These are phyloP conservation scores for Trypanosoma boissoni DNA, from an alignment of 208 protist genomes.

Conservation along the genomic window DNA sequence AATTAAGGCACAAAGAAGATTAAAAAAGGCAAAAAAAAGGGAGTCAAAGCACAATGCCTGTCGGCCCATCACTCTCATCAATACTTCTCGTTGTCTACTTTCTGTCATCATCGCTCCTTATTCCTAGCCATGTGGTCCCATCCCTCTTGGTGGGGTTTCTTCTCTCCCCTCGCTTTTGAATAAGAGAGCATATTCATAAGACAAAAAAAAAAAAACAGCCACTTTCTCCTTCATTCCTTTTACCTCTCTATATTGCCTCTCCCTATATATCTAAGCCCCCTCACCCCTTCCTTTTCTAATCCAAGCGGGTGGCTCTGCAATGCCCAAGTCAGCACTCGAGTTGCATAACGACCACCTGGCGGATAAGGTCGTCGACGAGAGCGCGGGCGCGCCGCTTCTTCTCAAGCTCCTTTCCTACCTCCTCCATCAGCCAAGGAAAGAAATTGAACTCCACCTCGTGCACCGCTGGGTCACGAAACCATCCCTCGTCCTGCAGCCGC, in stretches of 20 bases:
- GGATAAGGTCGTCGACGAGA: conserved; percentile 86
- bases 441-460: conserved; percentile 94
- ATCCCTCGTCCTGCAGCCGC: conserved; percentile 91
- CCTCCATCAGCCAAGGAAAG: conserved; percentile 92
- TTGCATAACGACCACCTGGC: conserved; percentile 72
- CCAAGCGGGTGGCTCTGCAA: conserved; percentile 33
- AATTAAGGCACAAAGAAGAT: conserved; percentile 40
- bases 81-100: too few species aligned
- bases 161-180: not conserved
- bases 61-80: too few species aligned
- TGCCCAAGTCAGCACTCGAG: conserved; percentile 22
- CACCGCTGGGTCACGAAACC: conserved; percentile 94
- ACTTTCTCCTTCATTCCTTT: not conserved
- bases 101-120: too few species aligned
- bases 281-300: not conserved
- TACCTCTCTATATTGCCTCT: not conserved
- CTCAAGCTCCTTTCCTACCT: conserved; percentile 79
- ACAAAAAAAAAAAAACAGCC: not conserved
- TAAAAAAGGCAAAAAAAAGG: conserved; percentile 8
- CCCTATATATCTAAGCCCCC: not conserved
- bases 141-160: too few species aligned
- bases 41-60: conserved; percentile 2
- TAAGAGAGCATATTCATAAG: not conserved
- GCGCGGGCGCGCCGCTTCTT: conserved; percentile 76
- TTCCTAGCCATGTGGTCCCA: too few species aligned